phyloP scores from a whole-genome alignment of 257 asterid species.

The Solanum virginianum region DNA sequence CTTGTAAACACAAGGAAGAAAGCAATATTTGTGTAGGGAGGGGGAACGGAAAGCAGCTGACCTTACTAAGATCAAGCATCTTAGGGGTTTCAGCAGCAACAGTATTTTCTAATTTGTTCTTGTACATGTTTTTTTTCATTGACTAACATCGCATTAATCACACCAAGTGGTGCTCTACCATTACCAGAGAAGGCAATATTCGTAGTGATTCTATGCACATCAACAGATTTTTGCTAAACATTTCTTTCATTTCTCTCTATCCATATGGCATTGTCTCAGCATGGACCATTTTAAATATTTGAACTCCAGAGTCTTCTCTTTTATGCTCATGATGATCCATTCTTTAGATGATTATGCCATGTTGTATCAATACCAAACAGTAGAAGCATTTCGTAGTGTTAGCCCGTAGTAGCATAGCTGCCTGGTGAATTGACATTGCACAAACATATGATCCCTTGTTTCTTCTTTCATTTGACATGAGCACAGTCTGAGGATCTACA shows the following conservation, averaged over 20 bases:
- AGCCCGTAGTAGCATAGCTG: not conserved
- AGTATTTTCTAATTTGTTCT: not conserved
- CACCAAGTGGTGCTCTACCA: too few species aligned
- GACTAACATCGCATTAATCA: too few species aligned
- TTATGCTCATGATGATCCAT: not conserved
- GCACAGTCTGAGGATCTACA: not conserved
- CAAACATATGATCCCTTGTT: not conserved
- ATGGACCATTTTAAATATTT: not conserved
- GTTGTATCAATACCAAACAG: not conserved
- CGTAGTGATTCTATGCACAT: too few species aligned
- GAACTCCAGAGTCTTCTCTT: not conserved
- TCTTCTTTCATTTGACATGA: not conserved
- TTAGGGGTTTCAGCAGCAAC: not conserved
- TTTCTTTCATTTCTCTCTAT: too few species aligned
- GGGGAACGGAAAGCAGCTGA: not conserved
- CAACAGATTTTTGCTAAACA: too few species aligned
- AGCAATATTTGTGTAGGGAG: not conserved
- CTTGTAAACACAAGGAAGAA: not conserved
- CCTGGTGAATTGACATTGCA: not conserved
- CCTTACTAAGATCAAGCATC: not conserved
- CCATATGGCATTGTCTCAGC: too few species aligned
- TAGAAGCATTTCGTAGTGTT: not conserved
- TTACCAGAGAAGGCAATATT: too few species aligned
- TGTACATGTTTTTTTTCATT: too few species aligned
- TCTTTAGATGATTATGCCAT: not conserved